These are phyloP conservation scores for Daldinia caldariorum DNA, from an alignment of 495 filamentous ascomycete genomes.

Conservation along the genomic window DNA sequence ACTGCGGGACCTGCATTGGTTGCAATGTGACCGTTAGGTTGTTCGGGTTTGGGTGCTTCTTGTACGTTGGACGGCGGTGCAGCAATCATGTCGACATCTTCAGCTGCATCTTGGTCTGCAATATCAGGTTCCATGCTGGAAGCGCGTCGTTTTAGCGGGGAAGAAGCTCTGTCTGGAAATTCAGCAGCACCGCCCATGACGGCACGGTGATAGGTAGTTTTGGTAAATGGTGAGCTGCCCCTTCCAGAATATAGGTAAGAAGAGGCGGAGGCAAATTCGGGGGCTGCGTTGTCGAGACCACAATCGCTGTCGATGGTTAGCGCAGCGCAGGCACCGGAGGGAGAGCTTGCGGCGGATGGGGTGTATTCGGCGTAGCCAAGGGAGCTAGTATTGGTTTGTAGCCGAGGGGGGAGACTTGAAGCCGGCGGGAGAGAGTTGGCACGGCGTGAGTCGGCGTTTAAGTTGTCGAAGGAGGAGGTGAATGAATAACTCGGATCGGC, in stretches of 20 bases:
- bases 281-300: constrained; percentile 57
- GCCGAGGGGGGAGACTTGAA: constrained; percentile 58
- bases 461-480: constrained; percentile 49
- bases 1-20: not conserved
- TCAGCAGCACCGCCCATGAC: constrained; percentile 65
- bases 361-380: constrained; percentile 58
- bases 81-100: constrained; percentile 63
- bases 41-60: constrained; percentile 27
- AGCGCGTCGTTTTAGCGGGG: constrained; percentile 64
- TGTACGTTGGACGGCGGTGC: constrained; percentile 42
- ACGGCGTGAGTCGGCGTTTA: constrained; percentile 61
- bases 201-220: constrained; percentile 54
- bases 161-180: constrained; percentile 61
- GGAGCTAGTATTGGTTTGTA: constrained; percentile 57
- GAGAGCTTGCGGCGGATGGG: constrained; percentile 69
- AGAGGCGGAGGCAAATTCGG: constrained; percentile 27
- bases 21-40: not conserved
- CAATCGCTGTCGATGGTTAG: constrained; percentile 73
- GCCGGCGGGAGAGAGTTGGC: constrained; percentile 64
- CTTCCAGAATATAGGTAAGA: constrained; percentile 32
- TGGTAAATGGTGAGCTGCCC: constrained; percentile 55
- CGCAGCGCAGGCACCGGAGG: constrained; percentile 76
- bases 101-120: constrained; percentile 45
- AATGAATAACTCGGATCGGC: constrained; percentile 53
- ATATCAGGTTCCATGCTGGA: constrained; percentile 62